Percentiles rank a stretch among this genome's conserved stretches.
phyloP scores from a whole-genome alignment of 2,329 filamentous ascomycete genomes.

The Trichophyton simii region DNA sequence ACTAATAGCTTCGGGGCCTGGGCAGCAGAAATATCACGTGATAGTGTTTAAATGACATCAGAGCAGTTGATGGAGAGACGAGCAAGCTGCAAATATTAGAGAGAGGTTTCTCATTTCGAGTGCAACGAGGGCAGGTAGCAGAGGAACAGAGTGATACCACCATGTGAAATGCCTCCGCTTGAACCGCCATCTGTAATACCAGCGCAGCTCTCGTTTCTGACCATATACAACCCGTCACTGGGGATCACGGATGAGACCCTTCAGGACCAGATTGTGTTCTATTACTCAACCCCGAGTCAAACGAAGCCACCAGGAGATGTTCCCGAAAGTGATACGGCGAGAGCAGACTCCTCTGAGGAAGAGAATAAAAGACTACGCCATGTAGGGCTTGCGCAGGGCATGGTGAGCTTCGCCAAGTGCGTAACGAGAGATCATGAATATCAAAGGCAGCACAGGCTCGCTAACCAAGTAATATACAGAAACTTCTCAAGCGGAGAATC shows the following conservation, averaged over 20 bases:
- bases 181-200: conserved; percentile 44
- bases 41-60: background rate
- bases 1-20: background rate
- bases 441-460: background rate
- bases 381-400: conserved; percentile 91
- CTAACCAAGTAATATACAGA: conserved; percentile 27
- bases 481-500: conserved; percentile 68
- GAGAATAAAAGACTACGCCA: conserved; percentile 80
- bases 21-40: background rate
- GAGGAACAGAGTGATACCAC: conserved; percentile 1
- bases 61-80: background rate
- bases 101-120: no score
- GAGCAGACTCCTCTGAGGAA: conserved; percentile 39
- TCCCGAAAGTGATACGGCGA: conserved; percentile 14
- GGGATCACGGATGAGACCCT: conserved; percentile 60
- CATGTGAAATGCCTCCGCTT: conserved; percentile 27
- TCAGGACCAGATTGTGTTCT: conserved; percentile 82
- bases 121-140: background rate
- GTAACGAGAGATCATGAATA: conserved; percentile 14
- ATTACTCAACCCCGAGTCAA: conserved; percentile 47
- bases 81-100: background rate
- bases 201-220: conserved; percentile 76
- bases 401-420: conserved; percentile 76
- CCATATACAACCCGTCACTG: conserved; percentile 87
- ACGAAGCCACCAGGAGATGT: conserved; percentile 17